Percentiles rank a stretch among this genome's conserved stretches.
Conservation (phyloP, 1,139 yeast genomes). For the Zygosaccharomyces sapae region DNA sequence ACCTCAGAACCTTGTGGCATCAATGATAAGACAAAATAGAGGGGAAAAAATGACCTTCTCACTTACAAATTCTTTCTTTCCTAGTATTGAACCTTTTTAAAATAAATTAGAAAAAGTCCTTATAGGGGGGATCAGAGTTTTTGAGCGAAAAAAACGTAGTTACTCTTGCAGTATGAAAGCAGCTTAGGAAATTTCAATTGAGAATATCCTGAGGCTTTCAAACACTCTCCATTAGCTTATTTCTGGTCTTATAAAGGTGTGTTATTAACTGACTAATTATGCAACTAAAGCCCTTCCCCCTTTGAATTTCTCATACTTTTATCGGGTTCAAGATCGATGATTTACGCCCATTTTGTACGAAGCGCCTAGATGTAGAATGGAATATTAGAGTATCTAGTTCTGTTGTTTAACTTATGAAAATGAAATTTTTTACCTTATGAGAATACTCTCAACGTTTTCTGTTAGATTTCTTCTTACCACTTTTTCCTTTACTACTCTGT, state of each 20-base stretch:
- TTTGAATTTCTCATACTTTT: background rate
- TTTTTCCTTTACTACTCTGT: background rate
- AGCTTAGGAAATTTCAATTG: constrained; percentile 1
- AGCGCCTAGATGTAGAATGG: background rate
- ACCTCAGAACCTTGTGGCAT: constrained; percentile 12
- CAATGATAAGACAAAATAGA: background rate
- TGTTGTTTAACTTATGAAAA: background rate
- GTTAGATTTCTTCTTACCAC: background rate
- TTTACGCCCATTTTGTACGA: constrained; percentile 1
- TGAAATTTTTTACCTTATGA: background rate
- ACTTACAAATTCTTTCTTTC: background rate
- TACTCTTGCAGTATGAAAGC: background rate
- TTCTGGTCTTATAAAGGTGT: background rate
- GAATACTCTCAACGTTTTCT: background rate
- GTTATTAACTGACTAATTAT: background rate
- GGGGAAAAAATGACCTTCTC: background rate
- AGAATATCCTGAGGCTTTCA: background rate
- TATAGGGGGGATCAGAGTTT: background rate
- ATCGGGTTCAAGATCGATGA: background rate
- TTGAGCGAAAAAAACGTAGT: background rate
- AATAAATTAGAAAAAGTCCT: background rate
- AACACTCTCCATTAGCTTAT: constrained; percentile 1
- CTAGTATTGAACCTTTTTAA: background rate
- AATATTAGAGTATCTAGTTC: background rate
- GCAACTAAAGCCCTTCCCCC: background rate